Percentiles rank a stretch among this genome's conserved stretches.
phyloP scores from a whole-genome alignment of 192 early-diverging fungal genomes.

The Paraglomus occultum region DNA sequence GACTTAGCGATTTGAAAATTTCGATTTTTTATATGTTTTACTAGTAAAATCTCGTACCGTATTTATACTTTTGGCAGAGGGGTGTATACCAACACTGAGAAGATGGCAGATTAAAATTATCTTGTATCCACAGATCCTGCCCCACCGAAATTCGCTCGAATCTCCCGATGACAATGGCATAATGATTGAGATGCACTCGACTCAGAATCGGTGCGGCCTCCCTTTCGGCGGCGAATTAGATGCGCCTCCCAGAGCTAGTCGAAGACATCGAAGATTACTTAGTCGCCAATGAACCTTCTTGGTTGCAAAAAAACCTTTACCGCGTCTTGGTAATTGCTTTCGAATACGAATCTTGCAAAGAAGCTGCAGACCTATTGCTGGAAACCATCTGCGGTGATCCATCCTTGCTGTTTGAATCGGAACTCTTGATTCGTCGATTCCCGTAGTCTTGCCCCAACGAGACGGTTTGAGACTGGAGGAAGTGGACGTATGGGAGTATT shows the following conservation, averaged over 20 bases:
- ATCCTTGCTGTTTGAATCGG: not conserved
- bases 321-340: not conserved
- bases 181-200: not conserved
- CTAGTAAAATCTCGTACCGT: too few species aligned
- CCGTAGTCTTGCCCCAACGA: too few species aligned
- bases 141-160: not conserved
- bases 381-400: not conserved
- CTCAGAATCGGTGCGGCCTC: not conserved
- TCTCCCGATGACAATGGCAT: not conserved
- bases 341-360: not conserved
- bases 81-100: not conserved
- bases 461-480: too few species aligned
- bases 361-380: not conserved
- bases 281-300: slow-evolving; percentile 4
- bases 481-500: too few species aligned
- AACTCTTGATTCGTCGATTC: not conserved
- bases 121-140: not conserved
- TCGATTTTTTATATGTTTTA: too few species aligned
- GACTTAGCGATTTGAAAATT: too few species aligned
- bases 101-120: slow-evolving; percentile 5
- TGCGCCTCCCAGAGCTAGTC: slow-evolving; percentile 3
- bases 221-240: not conserved
- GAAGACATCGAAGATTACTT: slow-evolving; percentile 6
- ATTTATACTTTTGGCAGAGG: too few species aligned
- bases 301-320: slow-evolving; percentile 10